Conservation (phyloP, 2,329 filamentous ascomycete species). For the Aspergillus latus region DNA sequence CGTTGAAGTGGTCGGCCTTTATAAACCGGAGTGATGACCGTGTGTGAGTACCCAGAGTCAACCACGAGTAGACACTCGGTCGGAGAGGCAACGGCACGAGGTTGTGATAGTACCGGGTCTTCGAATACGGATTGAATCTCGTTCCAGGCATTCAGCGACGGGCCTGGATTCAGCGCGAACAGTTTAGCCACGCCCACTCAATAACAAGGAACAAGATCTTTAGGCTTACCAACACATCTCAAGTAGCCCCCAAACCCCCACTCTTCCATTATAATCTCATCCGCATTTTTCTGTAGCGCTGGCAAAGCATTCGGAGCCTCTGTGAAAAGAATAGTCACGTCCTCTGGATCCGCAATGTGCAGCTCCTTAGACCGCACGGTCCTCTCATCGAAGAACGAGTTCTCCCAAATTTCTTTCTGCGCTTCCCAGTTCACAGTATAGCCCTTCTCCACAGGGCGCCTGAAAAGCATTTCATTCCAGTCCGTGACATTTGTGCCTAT, state of each 20-base stretch:
- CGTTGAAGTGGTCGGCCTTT: slow-evolving; percentile 76
- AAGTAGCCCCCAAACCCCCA: slow-evolving; percentile 89
- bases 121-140: slow-evolving; percentile 70
- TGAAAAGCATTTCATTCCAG: slow-evolving; percentile 83
- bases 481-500: slow-evolving; percentile 72
- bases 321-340: slow-evolving; percentile 80
- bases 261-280: slow-evolving; percentile 97
- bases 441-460: slow-evolving; percentile 88
- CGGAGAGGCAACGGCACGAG: slow-evolving; percentile 50
- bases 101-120: slow-evolving; percentile 50
- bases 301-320: slow-evolving; percentile 83
- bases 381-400: slow-evolving; percentile 73
- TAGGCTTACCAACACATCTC: slow-evolving; percentile 65
- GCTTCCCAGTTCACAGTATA: slow-evolving; percentile 97
- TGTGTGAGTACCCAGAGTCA: slow-evolving; percentile 91
- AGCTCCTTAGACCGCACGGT: slow-evolving; percentile 54
- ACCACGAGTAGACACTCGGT: slow-evolving; percentile 83
- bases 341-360: slow-evolving; percentile 60
- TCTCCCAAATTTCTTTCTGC: slow-evolving; percentile 93
- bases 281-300: slow-evolving; percentile 80
- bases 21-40: slow-evolving; percentile 83
- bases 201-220: not conserved
- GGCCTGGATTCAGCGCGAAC: slow-evolving; percentile 49
- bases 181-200: not conserved
- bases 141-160: slow-evolving; percentile 78